Evolutionary conservation across 371 early-diverging fungal genomes (phyloP).

Genomic region (Chytridium lagenaria): DNA sequence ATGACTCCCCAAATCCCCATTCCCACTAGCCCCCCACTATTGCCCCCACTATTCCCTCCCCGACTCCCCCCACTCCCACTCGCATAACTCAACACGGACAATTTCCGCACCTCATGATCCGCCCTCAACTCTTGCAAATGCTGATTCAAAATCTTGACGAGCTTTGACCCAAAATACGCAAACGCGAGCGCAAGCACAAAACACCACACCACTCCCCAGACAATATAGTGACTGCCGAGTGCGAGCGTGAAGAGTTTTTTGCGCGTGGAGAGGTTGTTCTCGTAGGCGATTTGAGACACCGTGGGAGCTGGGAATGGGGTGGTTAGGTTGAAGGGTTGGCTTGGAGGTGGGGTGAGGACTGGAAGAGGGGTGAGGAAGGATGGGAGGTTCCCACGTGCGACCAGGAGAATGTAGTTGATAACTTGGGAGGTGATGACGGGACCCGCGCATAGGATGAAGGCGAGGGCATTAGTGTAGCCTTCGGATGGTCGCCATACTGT

Average conservation of each 20-base stretch:
- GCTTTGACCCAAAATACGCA: slow-evolving; percentile 2
- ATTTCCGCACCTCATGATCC: slow-evolving; percentile 4
- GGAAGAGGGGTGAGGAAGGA: not conserved
- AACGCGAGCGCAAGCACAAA: not conserved
- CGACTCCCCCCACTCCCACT: slow-evolving; percentile 2
- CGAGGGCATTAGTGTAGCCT: slow-evolving; percentile 10
- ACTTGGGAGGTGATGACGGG: not conserved
- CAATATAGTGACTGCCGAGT: not conserved
- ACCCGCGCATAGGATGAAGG: not conserved
- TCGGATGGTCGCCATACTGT: not conserved
- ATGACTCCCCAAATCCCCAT: not conserved
- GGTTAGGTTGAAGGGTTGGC: not conserved
- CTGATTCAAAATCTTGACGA: not conserved
- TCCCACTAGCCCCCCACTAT: not conserved
- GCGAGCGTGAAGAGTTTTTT: not conserved
- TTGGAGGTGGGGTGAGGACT: too few species aligned
- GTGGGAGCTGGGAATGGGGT: not conserved
- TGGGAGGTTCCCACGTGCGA: not conserved
- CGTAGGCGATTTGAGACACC: not conserved
- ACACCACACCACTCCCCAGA: slow-evolving; percentile 1
- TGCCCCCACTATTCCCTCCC: not conserved
- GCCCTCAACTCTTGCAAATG: not conserved
- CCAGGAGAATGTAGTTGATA: not conserved
- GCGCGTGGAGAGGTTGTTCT: not conserved
- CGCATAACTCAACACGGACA: not conserved